Conservation (phyloP, 306 rosid genomes). For the Dryas octopetala region DNA sequence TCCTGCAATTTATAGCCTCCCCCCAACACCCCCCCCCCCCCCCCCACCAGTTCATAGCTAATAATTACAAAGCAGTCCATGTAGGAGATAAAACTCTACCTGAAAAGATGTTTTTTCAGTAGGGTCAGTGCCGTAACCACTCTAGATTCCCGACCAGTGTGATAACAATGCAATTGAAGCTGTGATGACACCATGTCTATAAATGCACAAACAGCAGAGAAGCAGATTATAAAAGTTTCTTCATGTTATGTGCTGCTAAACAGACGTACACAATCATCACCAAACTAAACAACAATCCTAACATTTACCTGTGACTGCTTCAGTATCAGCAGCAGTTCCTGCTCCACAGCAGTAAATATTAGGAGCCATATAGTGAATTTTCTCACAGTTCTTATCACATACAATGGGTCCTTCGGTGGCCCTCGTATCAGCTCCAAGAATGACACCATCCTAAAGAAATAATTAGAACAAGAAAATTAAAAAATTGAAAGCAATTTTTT, state of each 20-base stretch:
- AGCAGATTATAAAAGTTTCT: background rate
- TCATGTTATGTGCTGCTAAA: background rate
- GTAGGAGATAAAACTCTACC: conserved; percentile 25
- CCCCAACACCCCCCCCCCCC: background rate
- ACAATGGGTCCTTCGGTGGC: conserved; percentile 97
- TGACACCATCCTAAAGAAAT: conserved; percentile 75
- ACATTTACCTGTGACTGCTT: conserved; percentile 89
- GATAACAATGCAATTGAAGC: conserved; percentile 87
- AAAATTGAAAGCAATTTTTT: background rate
- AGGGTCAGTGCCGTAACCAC: conserved; percentile 58
- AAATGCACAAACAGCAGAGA: conserved; percentile 27
- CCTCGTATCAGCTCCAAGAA: conserved; percentile 98
- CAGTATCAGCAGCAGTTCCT: conserved; percentile 99
- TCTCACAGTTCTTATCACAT: conserved; percentile 91
- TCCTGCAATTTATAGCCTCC: background rate
- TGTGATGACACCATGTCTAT: conserved; percentile 97
- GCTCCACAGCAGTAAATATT: conserved; percentile 98
- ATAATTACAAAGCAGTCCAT: background rate
- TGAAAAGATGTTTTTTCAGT: conserved; percentile 60
- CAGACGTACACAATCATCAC: background rate
- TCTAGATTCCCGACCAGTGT: conserved; percentile 76
- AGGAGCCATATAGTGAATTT: conserved; percentile 97
- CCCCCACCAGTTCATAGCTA: background rate
- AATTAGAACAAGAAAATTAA: background rate
- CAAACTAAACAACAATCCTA: conserved; percentile 6